phyloP scores from a whole-genome alignment of 1,284 basidiomycete species.

The Violaceomyces palustris region DNA sequence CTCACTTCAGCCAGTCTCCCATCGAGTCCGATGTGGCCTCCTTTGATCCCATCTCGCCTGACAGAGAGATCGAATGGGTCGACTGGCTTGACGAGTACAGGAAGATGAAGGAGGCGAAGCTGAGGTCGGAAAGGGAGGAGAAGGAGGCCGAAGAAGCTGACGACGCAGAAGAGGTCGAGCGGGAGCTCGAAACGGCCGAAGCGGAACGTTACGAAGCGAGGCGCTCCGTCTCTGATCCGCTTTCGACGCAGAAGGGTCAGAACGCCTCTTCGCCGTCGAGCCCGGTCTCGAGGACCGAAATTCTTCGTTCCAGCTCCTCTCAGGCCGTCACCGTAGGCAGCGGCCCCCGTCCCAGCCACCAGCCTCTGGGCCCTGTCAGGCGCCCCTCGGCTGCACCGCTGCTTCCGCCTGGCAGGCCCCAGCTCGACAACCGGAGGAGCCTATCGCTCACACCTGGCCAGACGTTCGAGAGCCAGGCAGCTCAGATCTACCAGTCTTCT shows the following conservation, averaged over 20 bases:
- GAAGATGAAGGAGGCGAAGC: slow-evolving; percentile 59
- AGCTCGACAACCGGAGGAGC: slow-evolving; percentile 10
- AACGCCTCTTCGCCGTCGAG: no score
- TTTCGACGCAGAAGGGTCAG: slow-evolving; percentile 17
- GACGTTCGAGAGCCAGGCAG: no score
- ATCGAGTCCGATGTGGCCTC: slow-evolving; percentile 3
- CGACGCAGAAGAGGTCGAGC: slow-evolving; percentile 1
- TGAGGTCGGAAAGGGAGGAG: slow-evolving; percentile 53
- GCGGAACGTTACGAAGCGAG: slow-evolving; percentile 7
- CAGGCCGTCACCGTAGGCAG: no score
- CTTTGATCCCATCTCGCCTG: slow-evolving; percentile 8
- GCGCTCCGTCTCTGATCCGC: slow-evolving; percentile 28
- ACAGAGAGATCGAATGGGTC: slow-evolving; percentile 59
- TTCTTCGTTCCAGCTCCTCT: no score
- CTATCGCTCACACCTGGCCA: no score
- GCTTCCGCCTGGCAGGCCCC: no score
- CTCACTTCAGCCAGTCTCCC: slow-evolving; percentile 13
- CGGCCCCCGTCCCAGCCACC: no score
- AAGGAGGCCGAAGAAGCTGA: slow-evolving; percentile 20
- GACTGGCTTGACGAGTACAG: slow-evolving; percentile 62
- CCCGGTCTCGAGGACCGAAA: no score
- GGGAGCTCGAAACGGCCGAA: background rate
- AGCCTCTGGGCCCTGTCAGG: background rate
- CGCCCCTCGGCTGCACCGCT: background rate
- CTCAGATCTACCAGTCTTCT: no score